Evolutionary conservation across 2,329 filamentous ascomycete species (phyloP), one percentile per base, ranked within the genome.

Genomic region (Colletotrichum sidae): DNA sequence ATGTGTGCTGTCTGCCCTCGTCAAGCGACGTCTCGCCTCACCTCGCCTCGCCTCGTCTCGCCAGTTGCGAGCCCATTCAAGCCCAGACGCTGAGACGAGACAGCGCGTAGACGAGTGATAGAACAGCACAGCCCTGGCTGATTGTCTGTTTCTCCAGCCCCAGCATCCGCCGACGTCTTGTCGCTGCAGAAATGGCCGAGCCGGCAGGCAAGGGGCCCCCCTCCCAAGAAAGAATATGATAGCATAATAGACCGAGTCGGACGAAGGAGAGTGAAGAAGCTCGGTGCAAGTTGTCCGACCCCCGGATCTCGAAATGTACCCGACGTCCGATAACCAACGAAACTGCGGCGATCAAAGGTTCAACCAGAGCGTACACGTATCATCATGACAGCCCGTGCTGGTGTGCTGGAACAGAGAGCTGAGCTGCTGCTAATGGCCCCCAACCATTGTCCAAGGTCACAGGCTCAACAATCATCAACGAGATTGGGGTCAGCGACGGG

Each of bases 341-440:
- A 25, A 25, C 3, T 25, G 25, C 25, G 25, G 25, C 25, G 25
- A 25, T 25, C 25, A 25, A 25, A 25, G 25, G 25, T 25, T 25
- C 25, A 25, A 25, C 25, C 4, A 25, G 25, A 61, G 35, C 46
- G 62, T 52, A 62, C 58, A 49, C 55, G 62, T 65, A 65, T 56
- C 39, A 62, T 65, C 39, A 62, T 65, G 62, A 50, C 10, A 54
- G 50, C 25, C 17, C 53, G 49, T 35, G n/a, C 41, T 42, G 39
- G 8, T 55, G 25, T 42, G 51, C 47, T 50, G 34, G 13, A n/a
- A 41, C 9, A 41, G 38, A 41, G 38, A 41, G 38, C 9, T 41
- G 38, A 41, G 38, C 9, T 13, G 38, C 13, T 41, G 9, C 12
- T 38, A 12, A n/a, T 34, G 17, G 7, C 15, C 38, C 34, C 53